Evolutionary conservation across 768 basidiomycete genomes (phyloP), one percentile per base, ranked within the genome.

Genomic region (Lentinula boryana): DNA sequence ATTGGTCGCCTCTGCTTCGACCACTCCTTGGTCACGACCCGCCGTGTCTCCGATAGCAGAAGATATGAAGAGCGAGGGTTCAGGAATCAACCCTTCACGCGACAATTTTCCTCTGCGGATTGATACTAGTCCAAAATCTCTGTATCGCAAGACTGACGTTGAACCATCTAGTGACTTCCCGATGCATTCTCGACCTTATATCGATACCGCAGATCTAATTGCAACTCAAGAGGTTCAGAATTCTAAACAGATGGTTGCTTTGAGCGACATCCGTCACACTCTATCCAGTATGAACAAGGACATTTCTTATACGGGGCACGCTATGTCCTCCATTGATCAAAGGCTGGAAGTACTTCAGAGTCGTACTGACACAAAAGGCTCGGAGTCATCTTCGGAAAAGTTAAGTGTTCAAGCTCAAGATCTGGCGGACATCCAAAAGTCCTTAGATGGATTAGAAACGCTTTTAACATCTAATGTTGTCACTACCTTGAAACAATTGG

Each of bases 401-500:
- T 38, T 32, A 15, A 5, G 4, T 4, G 31, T 32, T 16, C 6
- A 23, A 16, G 32, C 15, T 38, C 53, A 54, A 54, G 49, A 59
- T 48, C 6, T 59, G 18, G 32, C n/a, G 38, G 5, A 64, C 60
- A n/a, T 65, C 78, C 5, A 57, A 70, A 69, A 65, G 36, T 73
- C 73, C 58, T 64, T 83, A 41, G 77, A 75, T 32, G 77, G 71
- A 15, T 68, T 83, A 44, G 71, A 75, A 55, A 56, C 60, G 2
- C 75, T 74, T n/a, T 65, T 86, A 56, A 71, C 70, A 12, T 66
- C 67, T 7, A 70, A 78, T 38, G 68, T 79, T 38, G 74, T 77
- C 10, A 61, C 70, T 5, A 64, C 82, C 40, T 59, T 73, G 27
- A 70, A 69, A 35, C 75, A 71, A 58, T 66, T 76, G 15, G 61